Base-by-base conservation (phyloP, 371 early-diverging fungal genomes). In the Sporodiniella umbellata region DNA sequence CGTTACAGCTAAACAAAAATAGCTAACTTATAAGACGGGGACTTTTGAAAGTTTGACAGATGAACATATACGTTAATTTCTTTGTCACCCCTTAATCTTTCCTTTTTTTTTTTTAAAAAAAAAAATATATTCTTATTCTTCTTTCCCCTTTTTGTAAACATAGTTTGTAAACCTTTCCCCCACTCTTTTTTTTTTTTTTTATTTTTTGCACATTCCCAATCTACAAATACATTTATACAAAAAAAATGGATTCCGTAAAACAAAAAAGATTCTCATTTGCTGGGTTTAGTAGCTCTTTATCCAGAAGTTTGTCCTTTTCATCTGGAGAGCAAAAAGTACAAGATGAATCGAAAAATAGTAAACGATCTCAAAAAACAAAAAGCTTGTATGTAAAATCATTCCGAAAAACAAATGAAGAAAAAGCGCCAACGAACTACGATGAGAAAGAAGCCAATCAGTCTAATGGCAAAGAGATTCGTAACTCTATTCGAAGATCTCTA, bases 201-300 rank as follows among this genome's bases (percentile, higher is more conserved):
- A n/a, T n/a, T n/a, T n/a, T n/a, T n/a, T n/a, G n/a, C n/a, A n/a
- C n/a, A n/a, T n/a, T n/a, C n/a, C n/a, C n/a, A n/a, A n/a, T n/a
- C n/a, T n/a, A n/a, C n/a, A n/a, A n/a, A n/a, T n/a, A n/a, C n/a
- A n/a, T n/a, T n/a, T n/a, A n/a, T n/a, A n/a, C n/a, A n/a, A 35
- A 35, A 14, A 43, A 48, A 19, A 55, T 52, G 61, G 56, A 56
- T 1, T 37, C 55, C 18, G 48, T 48, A 30, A 61, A 61, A 48
- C 28, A 47, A 23, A 70, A 70, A 51, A 56, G 70, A n/a, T 70
- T 70, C 31, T 70, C 70, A 17, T 70, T 70, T 53, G 58, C 59
- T 24, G 62, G 67, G 1, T 64, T 64, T 42, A 53, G 54, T 24
- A 58, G 44, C 48, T 45, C 55, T 33, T 38, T 53, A 8, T 56